Conservation (phyloP, 805 yeast species). For the Lipomyces anomalus region DNA sequence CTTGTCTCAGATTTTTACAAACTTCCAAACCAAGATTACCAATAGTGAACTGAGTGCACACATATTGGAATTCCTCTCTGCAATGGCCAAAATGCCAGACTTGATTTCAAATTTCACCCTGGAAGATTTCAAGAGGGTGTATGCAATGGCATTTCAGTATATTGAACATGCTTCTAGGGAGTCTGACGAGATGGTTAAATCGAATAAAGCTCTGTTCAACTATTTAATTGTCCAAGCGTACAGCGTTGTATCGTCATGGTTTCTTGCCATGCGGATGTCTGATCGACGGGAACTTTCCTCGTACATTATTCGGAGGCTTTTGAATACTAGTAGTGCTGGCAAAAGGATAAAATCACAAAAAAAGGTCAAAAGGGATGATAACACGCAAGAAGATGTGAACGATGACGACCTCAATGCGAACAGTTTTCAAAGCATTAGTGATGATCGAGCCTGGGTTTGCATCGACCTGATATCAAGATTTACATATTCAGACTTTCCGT, state of each 20-base stretch:
- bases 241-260: slow-evolving; percentile 66
- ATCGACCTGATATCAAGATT: slow-evolving; percentile 65
- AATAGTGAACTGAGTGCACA: slow-evolving; percentile 64
- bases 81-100: slow-evolving; percentile 59
- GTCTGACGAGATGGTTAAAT: slow-evolving; percentile 5
- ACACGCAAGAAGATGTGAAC: neutral
- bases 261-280: slow-evolving; percentile 52
- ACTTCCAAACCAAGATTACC: slow-evolving; percentile 68
- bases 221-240: slow-evolving; percentile 62
- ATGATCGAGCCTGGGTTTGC: slow-evolving; percentile 55
- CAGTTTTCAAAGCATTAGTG: slow-evolving; percentile 21
- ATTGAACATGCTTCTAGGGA: slow-evolving; percentile 63
- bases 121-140: slow-evolving; percentile 72
- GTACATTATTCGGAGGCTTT: slow-evolving; percentile 55
- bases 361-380: neutral
- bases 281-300: slow-evolving; percentile 57
- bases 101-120: slow-evolving; percentile 65
- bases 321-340: slow-evolving; percentile 29
- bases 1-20: slow-evolving; percentile 52
- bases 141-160: slow-evolving; percentile 76
- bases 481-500: slow-evolving; percentile 57
- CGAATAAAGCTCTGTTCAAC: slow-evolving; percentile 42
- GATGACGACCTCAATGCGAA: neutral
- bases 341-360: no score
- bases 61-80: slow-evolving; percentile 65